phyloP scores from a whole-genome alignment of 768 basidiomycete species.

The Postia placenta region DNA sequence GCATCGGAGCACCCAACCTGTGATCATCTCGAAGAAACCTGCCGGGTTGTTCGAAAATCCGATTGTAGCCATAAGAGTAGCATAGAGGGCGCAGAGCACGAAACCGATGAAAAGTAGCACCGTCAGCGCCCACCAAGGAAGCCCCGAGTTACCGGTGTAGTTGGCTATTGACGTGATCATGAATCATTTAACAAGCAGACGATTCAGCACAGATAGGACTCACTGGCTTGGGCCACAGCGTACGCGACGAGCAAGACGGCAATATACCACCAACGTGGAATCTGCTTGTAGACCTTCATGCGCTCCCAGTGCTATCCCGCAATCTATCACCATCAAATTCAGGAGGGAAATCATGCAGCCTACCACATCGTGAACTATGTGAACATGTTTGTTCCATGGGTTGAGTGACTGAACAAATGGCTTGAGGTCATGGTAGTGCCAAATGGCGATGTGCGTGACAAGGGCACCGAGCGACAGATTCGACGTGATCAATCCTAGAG shows the following conservation, averaged over 20 bases:
- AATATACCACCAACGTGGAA: slow-evolving; percentile 49
- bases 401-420: slow-evolving; percentile 28
- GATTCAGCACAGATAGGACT: not conserved
- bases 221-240: slow-evolving; percentile 39
- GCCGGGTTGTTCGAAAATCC: slow-evolving; percentile 21
- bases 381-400: slow-evolving; percentile 26
- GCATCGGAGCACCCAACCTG: slow-evolving; percentile 1
- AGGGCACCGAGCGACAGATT: slow-evolving; percentile 29
- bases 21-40: slow-evolving; percentile 23
- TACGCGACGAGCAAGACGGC: slow-evolving; percentile 37
- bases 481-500: slow-evolving; percentile 27
- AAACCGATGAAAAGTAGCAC: slow-evolving; percentile 47
- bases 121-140: slow-evolving; percentile 50
- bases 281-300: slow-evolving; percentile 43
- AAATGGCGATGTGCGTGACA: slow-evolving; percentile 29
- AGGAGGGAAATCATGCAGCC: not conserved
- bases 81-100: slow-evolving; percentile 44
- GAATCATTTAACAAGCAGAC: not conserved
- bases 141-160: slow-evolving; percentile 20
- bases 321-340: not conserved
- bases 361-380: slow-evolving; percentile 22
- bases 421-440: slow-evolving; percentile 31
- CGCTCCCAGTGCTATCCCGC: slow-evolving; percentile 41
- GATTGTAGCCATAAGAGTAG: slow-evolving; percentile 38
- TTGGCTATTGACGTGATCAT: not conserved